Evolutionary conservation across 768 basidiomycete genomes (phyloP), one percentile per base, ranked within the genome.

Genomic region (Dictyophora rubrovolvata): DNA sequence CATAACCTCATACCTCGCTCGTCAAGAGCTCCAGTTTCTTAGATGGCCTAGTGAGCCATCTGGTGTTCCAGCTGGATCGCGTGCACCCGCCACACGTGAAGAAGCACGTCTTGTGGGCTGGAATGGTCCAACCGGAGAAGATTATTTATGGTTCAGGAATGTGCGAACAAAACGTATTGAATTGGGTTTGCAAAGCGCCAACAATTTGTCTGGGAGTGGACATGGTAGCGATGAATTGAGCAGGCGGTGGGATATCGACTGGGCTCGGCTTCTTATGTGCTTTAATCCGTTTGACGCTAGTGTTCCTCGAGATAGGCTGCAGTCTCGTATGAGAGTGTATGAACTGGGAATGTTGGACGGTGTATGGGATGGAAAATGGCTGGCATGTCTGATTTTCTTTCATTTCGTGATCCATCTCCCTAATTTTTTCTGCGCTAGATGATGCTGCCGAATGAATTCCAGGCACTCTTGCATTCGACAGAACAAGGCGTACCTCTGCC

Each of bases 301-400:
- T 20, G 11, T 20, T n/a, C 57, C 16, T 3, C 6, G 28, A 37
- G 48, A 16, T 20, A 51, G 42, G 42, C 10, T 42, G 2, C 42
- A 42, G n/a, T 42, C 42, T n/a, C 42, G 42, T 42, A 42, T 42
- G 21, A 20, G 50, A 22, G 70, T 72, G 20, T 84, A 81, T 66
- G 73, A 73, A 2, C 75, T 75, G 0, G 86, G 85, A 6, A 65
- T 73, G 2, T 70, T 86, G 63, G 69, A 67, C 20, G 85, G 85
- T 2, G 70, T 78, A 5, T 87, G 81, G 83, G 77, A 83, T 60
- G 86, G 87, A 3, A 73, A 80, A 18, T 75, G 85, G 68, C 70
- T 82, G 56, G 85, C 86, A 55, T 60, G 83, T 77, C 28, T 6
- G 20, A 42, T 35, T 50, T 14, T 18, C 20, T 33, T 16, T 33